Conservation (phyloP, 768 basidiomycete genomes). For the Hortiboletus flavorubellus region DNA sequence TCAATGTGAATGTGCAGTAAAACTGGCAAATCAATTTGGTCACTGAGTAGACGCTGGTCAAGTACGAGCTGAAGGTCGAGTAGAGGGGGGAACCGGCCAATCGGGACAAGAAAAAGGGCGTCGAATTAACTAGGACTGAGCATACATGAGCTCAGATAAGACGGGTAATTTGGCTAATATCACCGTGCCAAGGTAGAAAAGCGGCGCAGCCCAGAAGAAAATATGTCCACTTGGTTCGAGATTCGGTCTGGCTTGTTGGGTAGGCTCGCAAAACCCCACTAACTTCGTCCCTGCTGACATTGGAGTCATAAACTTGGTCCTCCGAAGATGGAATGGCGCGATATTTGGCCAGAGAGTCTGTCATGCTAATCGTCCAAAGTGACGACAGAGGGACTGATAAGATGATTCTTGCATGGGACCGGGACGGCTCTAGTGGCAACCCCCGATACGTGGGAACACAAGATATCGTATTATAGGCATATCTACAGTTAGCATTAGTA, state of each 20-base stretch:
- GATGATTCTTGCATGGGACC: too few relatives aligned
- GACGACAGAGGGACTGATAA: too few relatives aligned
- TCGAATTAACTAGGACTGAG: background rate
- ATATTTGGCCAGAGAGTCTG: background rate
- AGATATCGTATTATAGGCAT: too few relatives aligned
- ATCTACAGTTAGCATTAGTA: too few relatives aligned
- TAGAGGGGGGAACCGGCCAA: background rate
- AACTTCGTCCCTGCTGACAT: background rate
- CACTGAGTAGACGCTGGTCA: background rate
- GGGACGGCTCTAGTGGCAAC: too few relatives aligned
- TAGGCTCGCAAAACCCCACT: background rate
- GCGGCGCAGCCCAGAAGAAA: background rate
- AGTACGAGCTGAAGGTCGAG: background rate
- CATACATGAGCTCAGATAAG: background rate
- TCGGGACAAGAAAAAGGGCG: constrained; percentile 2
- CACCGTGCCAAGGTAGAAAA: background rate
- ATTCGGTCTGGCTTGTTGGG: background rate
- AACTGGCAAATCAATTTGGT: background rate
- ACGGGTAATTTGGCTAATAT: background rate
- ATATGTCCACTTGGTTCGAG: background rate
- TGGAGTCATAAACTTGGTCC: background rate
- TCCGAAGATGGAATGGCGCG: background rate
- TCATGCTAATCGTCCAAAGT: background rate
- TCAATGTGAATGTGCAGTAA: background rate
- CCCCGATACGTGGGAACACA: too few relatives aligned